Conservation (phyloP, 306 rosid species). For the Echinosophora koreensis region DNA sequence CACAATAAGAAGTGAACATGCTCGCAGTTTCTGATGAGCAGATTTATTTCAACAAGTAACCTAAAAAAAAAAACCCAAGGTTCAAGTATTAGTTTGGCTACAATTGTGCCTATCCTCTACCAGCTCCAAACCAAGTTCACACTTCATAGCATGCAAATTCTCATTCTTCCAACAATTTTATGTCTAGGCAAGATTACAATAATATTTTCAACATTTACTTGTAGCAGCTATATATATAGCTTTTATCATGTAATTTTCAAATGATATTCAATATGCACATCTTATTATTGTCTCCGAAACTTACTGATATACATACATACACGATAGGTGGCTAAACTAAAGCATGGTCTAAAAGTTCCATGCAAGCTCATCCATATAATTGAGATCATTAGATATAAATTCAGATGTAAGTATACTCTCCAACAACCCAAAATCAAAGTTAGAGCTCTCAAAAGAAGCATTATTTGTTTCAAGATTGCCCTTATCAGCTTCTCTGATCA, state of each 20-base stretch:
- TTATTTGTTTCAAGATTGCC: conserved; percentile 35
- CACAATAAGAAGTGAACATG: too few relatives aligned
- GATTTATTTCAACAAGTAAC: conserved; percentile 8
- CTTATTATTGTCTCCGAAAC: not conserved
- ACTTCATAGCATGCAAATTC: not conserved
- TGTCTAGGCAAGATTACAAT: not conserved
- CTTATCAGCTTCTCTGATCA: conserved; percentile 24
- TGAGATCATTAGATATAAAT: conserved; percentile 55
- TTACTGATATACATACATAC: conserved; percentile 10
- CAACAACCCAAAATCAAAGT: conserved; percentile 68
- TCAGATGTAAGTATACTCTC: conserved; percentile 67
- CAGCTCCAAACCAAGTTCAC: conserved; percentile 5
- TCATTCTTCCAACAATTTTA: not conserved
- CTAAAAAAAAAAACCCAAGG: not conserved
- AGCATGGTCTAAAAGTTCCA: conserved; percentile 65
- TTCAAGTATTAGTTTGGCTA: too few relatives aligned
- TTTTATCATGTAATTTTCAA: not conserved
- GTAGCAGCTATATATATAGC: not conserved
- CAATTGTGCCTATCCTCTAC: not conserved
- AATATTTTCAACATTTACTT: not conserved
- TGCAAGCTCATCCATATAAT: conserved; percentile 64
- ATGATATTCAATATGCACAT: not conserved
- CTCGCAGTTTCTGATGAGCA: not conserved
- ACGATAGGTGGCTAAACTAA: not conserved
- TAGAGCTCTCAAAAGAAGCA: conserved; percentile 50